These are phyloP conservation scores for Orbilia javanica DNA, from an alignment of 2,329 filamentous ascomycete species.

Conservation along the genomic window DNA sequence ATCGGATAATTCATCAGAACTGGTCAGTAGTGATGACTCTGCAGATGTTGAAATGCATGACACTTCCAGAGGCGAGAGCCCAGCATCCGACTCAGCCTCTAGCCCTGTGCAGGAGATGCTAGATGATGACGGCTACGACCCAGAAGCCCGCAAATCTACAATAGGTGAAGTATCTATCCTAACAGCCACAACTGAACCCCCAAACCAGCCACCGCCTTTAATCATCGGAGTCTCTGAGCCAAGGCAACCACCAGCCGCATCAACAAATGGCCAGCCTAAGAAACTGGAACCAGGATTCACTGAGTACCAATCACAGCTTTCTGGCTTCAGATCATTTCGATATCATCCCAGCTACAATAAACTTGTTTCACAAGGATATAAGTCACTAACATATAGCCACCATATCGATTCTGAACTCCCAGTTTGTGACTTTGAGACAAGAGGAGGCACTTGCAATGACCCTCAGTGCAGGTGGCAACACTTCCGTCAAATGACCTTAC, in stretches of 20 bases:
- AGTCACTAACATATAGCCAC: constrained; percentile 93
- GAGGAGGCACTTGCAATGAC: constrained; percentile 80
- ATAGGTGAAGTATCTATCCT: constrained; percentile 43
- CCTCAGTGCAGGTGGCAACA: constrained; percentile 81
- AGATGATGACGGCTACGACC: constrained; percentile 41
- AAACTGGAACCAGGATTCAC: constrained; percentile 64
- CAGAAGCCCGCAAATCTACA: constrained; percentile 31
- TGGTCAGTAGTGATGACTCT: constrained; percentile 31
- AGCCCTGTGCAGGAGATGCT: constrained; percentile 26
- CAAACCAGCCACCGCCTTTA: constrained; percentile 61
- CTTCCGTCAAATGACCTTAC: constrained; percentile 78
- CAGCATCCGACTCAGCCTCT: constrained; percentile 21
- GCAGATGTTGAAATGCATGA: constrained; percentile 44
- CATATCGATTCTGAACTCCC: constrained; percentile 81
- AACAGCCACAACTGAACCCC: constrained; percentile 59
- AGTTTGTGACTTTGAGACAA: constrained; percentile 81
- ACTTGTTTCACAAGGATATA: constrained; percentile 79
- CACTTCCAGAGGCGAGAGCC: constrained; percentile 2
- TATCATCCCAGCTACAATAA: constrained; percentile 83
- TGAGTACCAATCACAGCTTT: constrained; percentile 86
- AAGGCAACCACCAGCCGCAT: not conserved
- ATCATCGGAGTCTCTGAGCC: constrained; percentile 48
- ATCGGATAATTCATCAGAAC: constrained; percentile 20
- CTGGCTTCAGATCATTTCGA: constrained; percentile 86
- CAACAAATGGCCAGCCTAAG: constrained; percentile 59